Evolutionary conservation across 2,329 filamentous ascomycete genomes (phyloP), one percentile per base, ranked within the genome.

Genomic region (Apiospora hydei): DNA sequence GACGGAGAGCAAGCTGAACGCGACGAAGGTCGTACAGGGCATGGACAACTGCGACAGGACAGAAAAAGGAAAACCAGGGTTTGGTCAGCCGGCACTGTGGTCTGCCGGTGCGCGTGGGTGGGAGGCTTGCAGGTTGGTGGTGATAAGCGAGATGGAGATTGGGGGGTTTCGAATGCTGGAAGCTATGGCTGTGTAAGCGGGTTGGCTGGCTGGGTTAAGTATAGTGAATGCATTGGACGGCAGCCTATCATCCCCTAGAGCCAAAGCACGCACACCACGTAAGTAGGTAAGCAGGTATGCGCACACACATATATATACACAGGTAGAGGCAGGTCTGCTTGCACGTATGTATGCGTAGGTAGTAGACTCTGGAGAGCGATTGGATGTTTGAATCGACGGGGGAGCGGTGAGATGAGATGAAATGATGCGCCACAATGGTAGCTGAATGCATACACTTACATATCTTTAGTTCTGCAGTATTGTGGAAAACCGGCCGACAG

Each of bases 121-220:
- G 51, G 26, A 38, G 53, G 53, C 53, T 61, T 61, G 53, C 30
- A 61, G 26, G 26, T 10, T 10, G 34, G 34, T 64, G 30, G 57
- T 64, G 57, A 41, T 64, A 64, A 64, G 57, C 57, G 57, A 64
- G 57, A 64, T 64, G 57, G 57, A n/a, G 30, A 64, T 64, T 16
- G 14, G 26, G 51, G 57, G 57, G 57, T 38, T 61, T 38, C 18
- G 30, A 38, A n/a, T 61, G 53, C 30, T 18, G 38, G 16, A 6
- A 61, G 26, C 51, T 57, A 34, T 57, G 18, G 46, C 46, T 49
- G 46, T 49, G 46, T 61, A 61, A 61, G 53, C 53, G 30, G 30
- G 53, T 10, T n/a, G 53, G 30, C n/a, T 24, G 47, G 21, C 5
- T 51, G 34, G 51, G 51, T 24, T 13, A 21, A 7, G 21, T 51